Evolutionary conservation across 2,329 filamentous ascomycete species (phyloP).

Genomic region (Sporothrix dimorphospora): DNA sequence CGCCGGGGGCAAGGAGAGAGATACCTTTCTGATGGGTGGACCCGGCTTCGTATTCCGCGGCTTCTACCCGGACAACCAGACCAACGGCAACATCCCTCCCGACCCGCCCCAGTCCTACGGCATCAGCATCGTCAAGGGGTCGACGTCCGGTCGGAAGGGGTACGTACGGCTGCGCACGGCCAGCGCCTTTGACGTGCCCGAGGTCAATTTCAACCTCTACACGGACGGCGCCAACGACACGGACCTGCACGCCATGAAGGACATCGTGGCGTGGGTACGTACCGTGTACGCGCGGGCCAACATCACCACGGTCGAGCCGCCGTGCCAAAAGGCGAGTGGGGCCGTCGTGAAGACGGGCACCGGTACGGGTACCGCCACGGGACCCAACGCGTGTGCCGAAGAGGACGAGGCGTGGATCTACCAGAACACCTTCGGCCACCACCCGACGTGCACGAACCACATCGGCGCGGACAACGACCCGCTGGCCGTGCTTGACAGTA

Average conservation of each 20-base stretch:
- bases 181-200: background rate
- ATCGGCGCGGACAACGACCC: constrained; percentile 27
- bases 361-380: background rate
- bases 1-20: background rate
- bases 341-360: background rate
- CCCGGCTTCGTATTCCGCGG: constrained; percentile 55
- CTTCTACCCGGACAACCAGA: constrained; percentile 48
- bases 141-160: background rate
- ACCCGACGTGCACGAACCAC: constrained; percentile 24
- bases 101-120: constrained; percentile 41
- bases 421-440: constrained; percentile 1
- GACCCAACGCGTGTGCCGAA: constrained; percentile 32
- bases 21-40: constrained; percentile 48
- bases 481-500: constrained; percentile 28
- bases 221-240: background rate
- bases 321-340: background rate
- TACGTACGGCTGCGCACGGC: background rate
- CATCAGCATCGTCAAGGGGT: constrained; percentile 36
- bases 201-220: background rate
- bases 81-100: constrained; percentile 36
- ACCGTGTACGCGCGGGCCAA: background rate
- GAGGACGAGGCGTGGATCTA: background rate
- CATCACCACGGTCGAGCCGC: background rate
- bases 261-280: background rate
- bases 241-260: background rate